Evolutionary conservation across 331 rosid species (phyloP).

Genomic region (Quercus phellos): DNA sequence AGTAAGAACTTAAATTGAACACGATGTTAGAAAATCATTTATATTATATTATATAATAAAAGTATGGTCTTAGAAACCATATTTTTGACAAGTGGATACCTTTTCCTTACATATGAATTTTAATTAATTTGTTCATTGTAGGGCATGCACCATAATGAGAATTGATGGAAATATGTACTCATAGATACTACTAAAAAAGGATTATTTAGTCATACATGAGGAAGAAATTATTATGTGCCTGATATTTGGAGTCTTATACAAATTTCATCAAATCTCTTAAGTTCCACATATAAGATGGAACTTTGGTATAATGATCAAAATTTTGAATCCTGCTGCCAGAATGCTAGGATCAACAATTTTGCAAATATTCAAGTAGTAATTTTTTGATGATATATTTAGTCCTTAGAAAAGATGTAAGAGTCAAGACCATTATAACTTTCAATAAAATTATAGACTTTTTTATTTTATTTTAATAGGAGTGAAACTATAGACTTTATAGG

Average conservation of each 20-base stretch:
- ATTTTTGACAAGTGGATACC: no score
- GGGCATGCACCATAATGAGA: background rate
- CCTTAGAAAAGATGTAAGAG: no score
- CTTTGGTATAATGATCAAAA: background rate
- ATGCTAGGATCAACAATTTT: background rate
- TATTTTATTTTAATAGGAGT: background rate
- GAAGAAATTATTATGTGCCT: background rate
- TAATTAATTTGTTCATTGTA: no score
- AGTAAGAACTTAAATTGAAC: no score
- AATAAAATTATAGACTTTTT: no score
- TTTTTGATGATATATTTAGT: background rate
- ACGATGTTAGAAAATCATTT: no score
- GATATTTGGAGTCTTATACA: background rate
- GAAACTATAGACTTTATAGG: background rate
- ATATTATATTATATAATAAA: no score
- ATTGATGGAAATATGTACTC: background rate
- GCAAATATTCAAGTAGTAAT: background rate
- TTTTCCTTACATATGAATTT: no score
- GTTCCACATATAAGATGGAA: background rate
- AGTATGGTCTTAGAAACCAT: no score
- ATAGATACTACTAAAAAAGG: background rate
- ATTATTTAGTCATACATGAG: background rate
- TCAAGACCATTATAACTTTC: no score
- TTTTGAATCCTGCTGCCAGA: background rate
- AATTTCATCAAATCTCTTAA: background rate